Percentiles rank a stretch among this genome's conserved stretches.
phyloP scores from a whole-genome alignment of 306 rosid species.

The Medicago truncatula region DNA sequence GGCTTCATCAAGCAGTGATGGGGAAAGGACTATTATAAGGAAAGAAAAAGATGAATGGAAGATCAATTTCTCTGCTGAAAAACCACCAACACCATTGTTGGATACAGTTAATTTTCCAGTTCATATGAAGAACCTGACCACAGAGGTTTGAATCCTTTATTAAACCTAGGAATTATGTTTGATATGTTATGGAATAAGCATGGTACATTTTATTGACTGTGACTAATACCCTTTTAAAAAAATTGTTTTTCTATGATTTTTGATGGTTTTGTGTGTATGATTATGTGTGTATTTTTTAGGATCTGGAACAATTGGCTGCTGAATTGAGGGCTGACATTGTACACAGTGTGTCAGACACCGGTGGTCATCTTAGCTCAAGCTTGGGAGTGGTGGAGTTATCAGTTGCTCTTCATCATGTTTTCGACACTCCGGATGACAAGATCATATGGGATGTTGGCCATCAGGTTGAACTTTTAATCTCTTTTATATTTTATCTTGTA shows the following conservation, averaged over 20 bases:
- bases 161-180: not conserved
- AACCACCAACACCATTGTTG: slow-evolving; percentile 81
- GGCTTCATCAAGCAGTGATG: slow-evolving; percentile 57
- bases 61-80: slow-evolving; percentile 58
- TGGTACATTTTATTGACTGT: not conserved
- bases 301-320: slow-evolving; percentile 83
- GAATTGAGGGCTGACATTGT: slow-evolving; percentile 87
- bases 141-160: slow-evolving; percentile 53
- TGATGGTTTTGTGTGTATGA: not conserved
- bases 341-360: slow-evolving; percentile 62
- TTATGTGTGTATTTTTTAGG: slow-evolving; percentile 50
- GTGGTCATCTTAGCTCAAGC: slow-evolving; percentile 96
- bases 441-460: slow-evolving; percentile 99
- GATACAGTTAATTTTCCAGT: slow-evolving; percentile 77
- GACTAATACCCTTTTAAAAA: not conserved
- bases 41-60: slow-evolving; percentile 65
- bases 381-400: slow-evolving; percentile 91
- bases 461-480: slow-evolving; percentile 57
- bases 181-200: not conserved
- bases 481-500: not conserved
- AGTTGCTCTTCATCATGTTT: slow-evolving; percentile 88
- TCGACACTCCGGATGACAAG: slow-evolving; percentile 83
- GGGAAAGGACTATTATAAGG: slow-evolving; percentile 46
- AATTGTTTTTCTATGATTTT: not conserved
- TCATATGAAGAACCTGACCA: slow-evolving; percentile 82